phyloP scores from a whole-genome alignment of 306 rosid genomes.

The Prunus dulcis region DNA sequence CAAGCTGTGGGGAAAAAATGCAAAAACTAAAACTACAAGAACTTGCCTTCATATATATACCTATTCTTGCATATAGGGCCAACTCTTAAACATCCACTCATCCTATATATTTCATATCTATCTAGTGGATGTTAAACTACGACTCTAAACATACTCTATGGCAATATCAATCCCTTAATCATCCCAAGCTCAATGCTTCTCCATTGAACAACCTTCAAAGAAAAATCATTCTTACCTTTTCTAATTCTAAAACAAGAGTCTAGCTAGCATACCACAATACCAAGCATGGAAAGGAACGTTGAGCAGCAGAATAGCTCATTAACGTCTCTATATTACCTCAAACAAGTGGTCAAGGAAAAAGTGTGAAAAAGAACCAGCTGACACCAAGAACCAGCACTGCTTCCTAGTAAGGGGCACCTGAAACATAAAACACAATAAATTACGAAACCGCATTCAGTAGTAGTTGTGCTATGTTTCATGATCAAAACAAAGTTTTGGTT shows the following conservation, averaged over 20 bases:
- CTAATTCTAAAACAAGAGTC: neutral
- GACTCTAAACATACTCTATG: neutral
- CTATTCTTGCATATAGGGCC: neutral
- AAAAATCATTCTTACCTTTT: neutral
- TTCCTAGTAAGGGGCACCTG: slow-evolving; percentile 65
- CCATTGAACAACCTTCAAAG: neutral
- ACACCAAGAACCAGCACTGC: slow-evolving; percentile 69
- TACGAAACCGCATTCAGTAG: neutral
- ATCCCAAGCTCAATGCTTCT: neutral
- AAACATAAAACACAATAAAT: neutral
- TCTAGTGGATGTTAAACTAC: neutral
- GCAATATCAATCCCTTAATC: neutral
- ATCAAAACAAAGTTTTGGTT: neutral
- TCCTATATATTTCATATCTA: neutral
- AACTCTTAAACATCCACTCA: neutral
- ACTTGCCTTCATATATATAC: no score
- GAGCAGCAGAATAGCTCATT: neutral
- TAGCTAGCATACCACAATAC: neutral
- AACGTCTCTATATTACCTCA: slow-evolving; percentile 49
- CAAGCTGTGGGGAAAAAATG: neutral
- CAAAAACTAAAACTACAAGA: neutral
- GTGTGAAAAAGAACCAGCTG: slow-evolving; percentile 86
- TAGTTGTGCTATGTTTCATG: no score
- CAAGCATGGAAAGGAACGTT: neutral
- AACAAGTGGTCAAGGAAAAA: slow-evolving; percentile 84